Evolutionary conservation across 495 filamentous ascomycete species (phyloP), one percentile per base, ranked within the genome.

Genomic region (Aspergillus egyptiacus): DNA sequence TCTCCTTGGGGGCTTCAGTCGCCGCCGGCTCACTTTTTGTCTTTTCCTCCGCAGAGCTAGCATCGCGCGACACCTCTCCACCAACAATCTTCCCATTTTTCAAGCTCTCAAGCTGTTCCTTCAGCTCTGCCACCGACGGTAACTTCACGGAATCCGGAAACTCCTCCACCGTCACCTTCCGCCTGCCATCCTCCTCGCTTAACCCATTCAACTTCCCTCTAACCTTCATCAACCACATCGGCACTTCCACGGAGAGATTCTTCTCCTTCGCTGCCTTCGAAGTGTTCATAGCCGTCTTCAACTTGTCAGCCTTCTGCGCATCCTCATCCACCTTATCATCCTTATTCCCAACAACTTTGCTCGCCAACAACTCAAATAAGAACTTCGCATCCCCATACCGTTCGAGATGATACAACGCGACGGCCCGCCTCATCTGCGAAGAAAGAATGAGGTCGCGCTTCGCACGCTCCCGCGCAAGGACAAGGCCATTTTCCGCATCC

Each of bases 401-500:
- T 46, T 78, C 82, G 15, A 90, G 67, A 37, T 80, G 75, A 62
- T 81, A 88, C 7, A 91, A 69, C 5, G 87, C 76, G 32, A 93
- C 79, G 1, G 78, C 87, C 48, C 93, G 77, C 38, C 93, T 78
- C 53, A 95, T 77, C 63, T 97, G 90, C 6, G 89, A 83, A 19
- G 82, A 74, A 10, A 82, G 77, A 62, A 96, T 91, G 8, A 84
- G 73, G 57, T 94, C 88, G 24, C 88, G 78, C 56, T 85, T 90
- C 0, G 77, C 86, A 17, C 93, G 86, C 39, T 86, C 77, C 15
- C 68, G 67, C 3, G 89, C 89, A 6, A 82, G 69, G 1, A 76
- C 58, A 9, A 94, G 75, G 0, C 87, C 93, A 19, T 80, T 69
- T 55, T 96, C 89, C 25, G 90, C 86, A 70, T 97, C 93, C 14